A percentile compares a stretch with the other conserved stretches of the same genome.
These are phyloP conservation scores for Euphrasia confusa DNA, from an alignment of 257 asterid species.

Conservation along the genomic window DNA sequence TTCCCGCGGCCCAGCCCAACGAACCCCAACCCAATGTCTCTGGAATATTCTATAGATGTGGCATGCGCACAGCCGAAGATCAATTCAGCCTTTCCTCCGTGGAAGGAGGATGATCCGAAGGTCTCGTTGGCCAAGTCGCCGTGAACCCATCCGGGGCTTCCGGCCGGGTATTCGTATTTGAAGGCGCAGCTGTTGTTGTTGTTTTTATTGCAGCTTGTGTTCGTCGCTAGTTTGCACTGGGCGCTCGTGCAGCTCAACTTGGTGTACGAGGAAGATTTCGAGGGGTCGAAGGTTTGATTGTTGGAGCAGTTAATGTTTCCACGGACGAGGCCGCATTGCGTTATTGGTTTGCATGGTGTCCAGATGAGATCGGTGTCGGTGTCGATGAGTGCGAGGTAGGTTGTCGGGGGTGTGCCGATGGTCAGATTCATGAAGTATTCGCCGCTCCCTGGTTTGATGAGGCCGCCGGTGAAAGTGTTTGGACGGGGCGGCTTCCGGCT, in stretches of 20 bases:
- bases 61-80: not conserved
- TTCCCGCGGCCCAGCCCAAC: not conserved
- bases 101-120: not conserved
- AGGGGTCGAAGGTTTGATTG: too few species aligned
- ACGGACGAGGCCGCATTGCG: too few species aligned
- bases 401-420: not conserved
- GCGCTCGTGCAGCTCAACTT: not conserved
- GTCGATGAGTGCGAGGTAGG: not conserved
- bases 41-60: not conserved
- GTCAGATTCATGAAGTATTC: not conserved
- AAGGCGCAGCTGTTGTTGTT: not conserved
- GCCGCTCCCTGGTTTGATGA: rapidly evolving
- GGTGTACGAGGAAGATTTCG: not conserved
- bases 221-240: not conserved
- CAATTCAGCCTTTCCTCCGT: not conserved
- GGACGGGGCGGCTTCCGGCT: too few species aligned
- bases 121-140: not conserved
- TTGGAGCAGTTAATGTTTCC: too few species aligned
- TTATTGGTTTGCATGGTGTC: not conserved
- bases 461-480: too few species aligned
- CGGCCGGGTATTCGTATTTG: not conserved
- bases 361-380: not conserved
- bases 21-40: not conserved
- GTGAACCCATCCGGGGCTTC: not conserved
- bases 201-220: not conserved